A percentile compares a stretch with the other conserved stretches of the same genome.
Conservation (phyloP, 1,284 basidiomycete genomes). For the Pascua sp. region DNA sequence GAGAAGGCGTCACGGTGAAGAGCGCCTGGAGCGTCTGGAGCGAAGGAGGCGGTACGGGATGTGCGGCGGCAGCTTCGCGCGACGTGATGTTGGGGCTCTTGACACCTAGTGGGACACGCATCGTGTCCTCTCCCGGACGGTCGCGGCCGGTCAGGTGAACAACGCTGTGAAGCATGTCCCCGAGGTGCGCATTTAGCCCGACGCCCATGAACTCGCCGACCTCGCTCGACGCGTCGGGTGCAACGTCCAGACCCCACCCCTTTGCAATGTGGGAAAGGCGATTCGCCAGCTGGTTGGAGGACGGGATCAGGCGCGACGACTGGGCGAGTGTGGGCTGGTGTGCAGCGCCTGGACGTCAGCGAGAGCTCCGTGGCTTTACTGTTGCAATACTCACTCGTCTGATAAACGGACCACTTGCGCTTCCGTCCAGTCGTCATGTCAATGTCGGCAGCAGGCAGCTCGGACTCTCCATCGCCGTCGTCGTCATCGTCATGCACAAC, state of each 20-base stretch:
- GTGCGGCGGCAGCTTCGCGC: background rate
- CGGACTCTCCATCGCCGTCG: slow-evolving; percentile 23
- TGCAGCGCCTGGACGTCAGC: slow-evolving; percentile 2
- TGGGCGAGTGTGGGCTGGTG: slow-evolving; percentile 26
- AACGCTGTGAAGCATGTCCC: slow-evolving; percentile 34
- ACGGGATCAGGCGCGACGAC: slow-evolving; percentile 28
- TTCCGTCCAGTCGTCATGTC: slow-evolving; percentile 12
- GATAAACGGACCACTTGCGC: slow-evolving; percentile 17
- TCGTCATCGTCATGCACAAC: slow-evolving; percentile 16
- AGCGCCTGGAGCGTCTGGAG: slow-evolving; percentile 35
- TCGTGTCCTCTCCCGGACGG: slow-evolving; percentile 32
- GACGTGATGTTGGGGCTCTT: slow-evolving; percentile 1
- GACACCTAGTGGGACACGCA: slow-evolving; percentile 28
- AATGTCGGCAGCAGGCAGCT: slow-evolving; percentile 14
- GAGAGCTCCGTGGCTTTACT: background rate
- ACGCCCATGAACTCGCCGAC: slow-evolving; percentile 47
- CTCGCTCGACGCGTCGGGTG: slow-evolving; percentile 25
- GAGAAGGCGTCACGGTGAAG: slow-evolving; percentile 33
- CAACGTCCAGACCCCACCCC: slow-evolving; percentile 27
- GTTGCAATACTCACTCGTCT: slow-evolving; percentile 9
- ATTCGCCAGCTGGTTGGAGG: slow-evolving; percentile 32
- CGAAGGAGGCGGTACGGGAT: slow-evolving; percentile 21
- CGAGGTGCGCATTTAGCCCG: slow-evolving; percentile 40
- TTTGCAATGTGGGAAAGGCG: slow-evolving; percentile 35
- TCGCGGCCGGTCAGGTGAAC: slow-evolving; percentile 37